phyloP scores from a whole-genome alignment of 306 rosid genomes.

The Glycyrrhiza uralensis region DNA sequence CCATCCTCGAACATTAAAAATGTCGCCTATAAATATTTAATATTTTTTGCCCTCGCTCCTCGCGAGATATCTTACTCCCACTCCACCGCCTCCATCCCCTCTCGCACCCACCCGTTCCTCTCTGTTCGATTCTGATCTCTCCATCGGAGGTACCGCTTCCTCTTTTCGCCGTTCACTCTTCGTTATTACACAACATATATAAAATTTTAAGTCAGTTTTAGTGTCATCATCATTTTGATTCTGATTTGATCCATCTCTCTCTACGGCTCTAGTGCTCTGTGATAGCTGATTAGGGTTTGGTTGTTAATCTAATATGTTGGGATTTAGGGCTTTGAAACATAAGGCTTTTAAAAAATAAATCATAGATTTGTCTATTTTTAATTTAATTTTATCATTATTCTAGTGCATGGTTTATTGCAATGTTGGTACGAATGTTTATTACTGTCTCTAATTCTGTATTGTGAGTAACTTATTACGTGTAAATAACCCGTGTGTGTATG shows the following conservation, averaged over 20 bases:
- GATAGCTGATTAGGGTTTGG: neutral
- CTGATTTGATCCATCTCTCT: neutral
- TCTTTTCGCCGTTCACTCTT: neutral
- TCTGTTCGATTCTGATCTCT: too few species aligned
- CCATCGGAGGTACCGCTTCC: constrained; percentile 11
- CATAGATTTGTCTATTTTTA: neutral
- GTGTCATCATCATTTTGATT: neutral
- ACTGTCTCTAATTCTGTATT: neutral
- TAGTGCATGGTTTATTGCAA: neutral
- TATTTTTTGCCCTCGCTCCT: too few species aligned
- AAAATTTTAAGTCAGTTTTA: neutral
- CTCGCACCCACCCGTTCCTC: too few species aligned
- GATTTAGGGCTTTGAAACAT: constrained; percentile 20
- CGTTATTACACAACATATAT: neutral
- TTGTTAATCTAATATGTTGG: neutral
- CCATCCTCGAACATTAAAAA: too few species aligned
- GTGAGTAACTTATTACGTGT: neutral
- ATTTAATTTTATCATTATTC: neutral
- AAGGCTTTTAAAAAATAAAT: neutral
- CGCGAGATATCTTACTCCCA: too few species aligned
- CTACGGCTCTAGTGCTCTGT: neutral
- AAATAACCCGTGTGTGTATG: neutral
- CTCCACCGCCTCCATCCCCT: too few species aligned
- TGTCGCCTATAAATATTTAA: too few species aligned
- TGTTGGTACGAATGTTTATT: neutral